These are phyloP conservation scores for Blastocystis sp. DNA, from an alignment of 352 stramenopile species.

Conservation along the genomic window DNA sequence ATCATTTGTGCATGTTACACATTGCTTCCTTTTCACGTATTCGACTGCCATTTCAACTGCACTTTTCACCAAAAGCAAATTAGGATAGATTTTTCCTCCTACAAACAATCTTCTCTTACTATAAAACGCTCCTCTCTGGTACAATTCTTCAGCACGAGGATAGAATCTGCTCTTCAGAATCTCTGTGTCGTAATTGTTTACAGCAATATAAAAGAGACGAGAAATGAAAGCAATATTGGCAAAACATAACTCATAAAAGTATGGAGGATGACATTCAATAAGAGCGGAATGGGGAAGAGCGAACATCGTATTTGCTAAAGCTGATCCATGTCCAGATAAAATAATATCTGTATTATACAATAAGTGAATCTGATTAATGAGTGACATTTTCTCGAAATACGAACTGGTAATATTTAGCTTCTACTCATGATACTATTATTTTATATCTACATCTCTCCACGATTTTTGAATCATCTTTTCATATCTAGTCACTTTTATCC, in stretches of 20 bases:
- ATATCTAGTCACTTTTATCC: neutral
- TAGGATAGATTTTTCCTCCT: neutral
- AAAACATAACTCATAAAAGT: constrained; percentile 34
- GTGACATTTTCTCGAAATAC: neutral
- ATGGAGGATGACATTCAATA: constrained; percentile 1
- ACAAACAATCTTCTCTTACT: neutral
- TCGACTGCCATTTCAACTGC: no score
- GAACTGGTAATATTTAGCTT: neutral
- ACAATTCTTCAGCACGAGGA: neutral
- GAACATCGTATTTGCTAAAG: neutral
- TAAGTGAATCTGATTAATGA: neutral
- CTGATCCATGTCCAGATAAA: neutral
- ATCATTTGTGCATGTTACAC: neutral
- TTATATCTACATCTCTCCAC: neutral
- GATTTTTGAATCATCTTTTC: neutral
- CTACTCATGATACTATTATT: neutral
- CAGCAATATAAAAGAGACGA: neutral
- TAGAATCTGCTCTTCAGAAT: neutral
- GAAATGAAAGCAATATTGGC: constrained; percentile 3
- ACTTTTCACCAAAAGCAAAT: no score
- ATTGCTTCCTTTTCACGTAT: neutral
- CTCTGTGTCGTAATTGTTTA: neutral
- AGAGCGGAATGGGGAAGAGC: neutral
- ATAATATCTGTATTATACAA: neutral
- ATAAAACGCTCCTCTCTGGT: neutral